These are phyloP conservation scores for Penicillium sp. DNA, from an alignment of 2,329 filamentous ascomycete genomes.

Conservation along the genomic window DNA sequence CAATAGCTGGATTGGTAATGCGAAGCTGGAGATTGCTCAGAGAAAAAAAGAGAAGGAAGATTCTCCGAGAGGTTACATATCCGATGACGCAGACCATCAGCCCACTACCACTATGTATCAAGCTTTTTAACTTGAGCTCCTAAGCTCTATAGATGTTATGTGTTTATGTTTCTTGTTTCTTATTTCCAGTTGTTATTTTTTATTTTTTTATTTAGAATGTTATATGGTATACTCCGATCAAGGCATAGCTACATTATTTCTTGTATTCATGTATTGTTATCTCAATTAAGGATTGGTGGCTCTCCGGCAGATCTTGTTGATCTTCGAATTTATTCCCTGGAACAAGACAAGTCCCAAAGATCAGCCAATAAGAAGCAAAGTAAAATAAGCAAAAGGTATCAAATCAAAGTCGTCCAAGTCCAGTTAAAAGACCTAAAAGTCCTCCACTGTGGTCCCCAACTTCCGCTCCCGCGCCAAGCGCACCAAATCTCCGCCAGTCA, in stretches of 20 bases:
- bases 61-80: conserved; percentile 1
- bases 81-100: conserved; percentile 10
- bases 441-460: conserved; percentile 52
- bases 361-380: not conserved
- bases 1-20: conserved; percentile 6
- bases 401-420: not conserved
- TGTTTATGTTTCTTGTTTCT: not conserved
- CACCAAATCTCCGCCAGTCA: conserved; percentile 61
- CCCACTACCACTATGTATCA: not conserved
- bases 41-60: not conserved
- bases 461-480: conserved; percentile 55
- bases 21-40: not conserved
- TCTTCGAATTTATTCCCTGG: conserved; percentile 3
- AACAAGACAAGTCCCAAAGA: not conserved
- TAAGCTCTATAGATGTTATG: not conserved
- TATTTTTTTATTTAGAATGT: not conserved
- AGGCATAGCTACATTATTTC: not conserved
- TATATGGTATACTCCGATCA: not conserved
- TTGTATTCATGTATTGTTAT: not conserved
- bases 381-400: conserved; percentile 15
- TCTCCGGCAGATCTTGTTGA: conserved; percentile 7
- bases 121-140: not conserved
- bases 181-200: not conserved
- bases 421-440: conserved; percentile 34
- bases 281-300: not conserved